These are phyloP conservation scores for Pythium phragmitis DNA, from an alignment of 352 stramenopile species.

Conservation along the genomic window DNA sequence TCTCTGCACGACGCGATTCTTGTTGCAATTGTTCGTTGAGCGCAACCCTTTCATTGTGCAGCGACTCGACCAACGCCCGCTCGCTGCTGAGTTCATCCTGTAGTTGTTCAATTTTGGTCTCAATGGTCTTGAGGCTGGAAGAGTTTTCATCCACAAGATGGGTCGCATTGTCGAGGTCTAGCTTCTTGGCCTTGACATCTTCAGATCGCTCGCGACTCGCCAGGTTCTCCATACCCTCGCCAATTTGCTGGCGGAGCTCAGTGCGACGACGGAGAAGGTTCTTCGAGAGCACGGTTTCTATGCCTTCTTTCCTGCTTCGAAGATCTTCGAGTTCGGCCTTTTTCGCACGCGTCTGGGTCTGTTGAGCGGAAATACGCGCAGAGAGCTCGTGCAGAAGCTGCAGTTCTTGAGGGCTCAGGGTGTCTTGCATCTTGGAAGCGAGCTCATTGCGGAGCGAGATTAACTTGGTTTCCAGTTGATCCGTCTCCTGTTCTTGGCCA, in stretches of 20 bases:
- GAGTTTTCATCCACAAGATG: conserved; percentile 67
- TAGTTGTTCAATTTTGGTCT: conserved; percentile 52
- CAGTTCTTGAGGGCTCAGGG: conserved; percentile 54
- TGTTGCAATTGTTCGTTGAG: conserved; percentile 86
- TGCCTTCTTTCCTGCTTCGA: conserved; percentile 81
- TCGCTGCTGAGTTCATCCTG: conserved; percentile 57
- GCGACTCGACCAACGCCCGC: conserved; percentile 40
- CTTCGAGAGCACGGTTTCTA: conserved; percentile 90
- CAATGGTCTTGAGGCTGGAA: conserved; percentile 54
- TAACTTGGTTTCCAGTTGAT: conserved; percentile 55
- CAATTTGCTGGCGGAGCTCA: conserved; percentile 61
- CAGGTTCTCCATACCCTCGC: conserved; percentile 60
- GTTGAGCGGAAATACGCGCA: conserved; percentile 67
- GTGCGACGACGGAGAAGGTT: conserved; percentile 90
- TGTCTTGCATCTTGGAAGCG: conserved; percentile 74
- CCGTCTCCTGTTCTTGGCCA: conserved; percentile 62
- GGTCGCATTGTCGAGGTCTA: conserved; percentile 87
- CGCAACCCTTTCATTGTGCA: conserved; percentile 57
- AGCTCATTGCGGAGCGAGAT: conserved; percentile 56
- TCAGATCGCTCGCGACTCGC: conserved; percentile 63
- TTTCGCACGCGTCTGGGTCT: conserved; percentile 87
- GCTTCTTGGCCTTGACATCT: conserved; percentile 84
- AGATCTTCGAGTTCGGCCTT: conserved; percentile 85
- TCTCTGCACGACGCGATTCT: conserved; percentile 76
- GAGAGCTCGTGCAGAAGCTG: conserved; percentile 59